Conservation (phyloP, 129 eudicot genomes). For the Calendula officinalis region DNA sequence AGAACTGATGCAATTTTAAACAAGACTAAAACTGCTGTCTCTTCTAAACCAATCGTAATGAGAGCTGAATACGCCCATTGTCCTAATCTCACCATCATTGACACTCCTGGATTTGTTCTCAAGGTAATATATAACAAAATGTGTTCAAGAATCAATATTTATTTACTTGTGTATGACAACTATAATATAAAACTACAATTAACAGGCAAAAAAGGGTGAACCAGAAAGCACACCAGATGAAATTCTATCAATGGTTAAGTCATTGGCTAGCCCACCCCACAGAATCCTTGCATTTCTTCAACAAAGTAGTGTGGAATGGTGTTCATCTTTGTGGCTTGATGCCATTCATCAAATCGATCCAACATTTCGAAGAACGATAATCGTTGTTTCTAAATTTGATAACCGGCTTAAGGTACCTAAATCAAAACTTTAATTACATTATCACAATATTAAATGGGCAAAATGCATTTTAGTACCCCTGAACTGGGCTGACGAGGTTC, state of each 20-base stretch:
- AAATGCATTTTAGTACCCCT: no score
- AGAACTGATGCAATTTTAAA: constrained; percentile 66
- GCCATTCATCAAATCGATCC: constrained; percentile 46
- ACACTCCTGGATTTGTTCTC: constrained; percentile 88
- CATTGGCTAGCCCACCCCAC: constrained; percentile 77
- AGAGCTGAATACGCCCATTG: constrained; percentile 89
- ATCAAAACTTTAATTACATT: no score
- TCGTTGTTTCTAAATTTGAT: constrained; percentile 19
- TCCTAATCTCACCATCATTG: constrained; percentile 82
- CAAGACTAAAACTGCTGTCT: constrained; percentile 61
- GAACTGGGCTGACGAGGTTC: no score
- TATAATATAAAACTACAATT: not conserved
- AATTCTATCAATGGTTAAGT: constrained; percentile 26
- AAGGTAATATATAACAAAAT: constrained; percentile 40
- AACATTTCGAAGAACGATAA: constrained; percentile 59
- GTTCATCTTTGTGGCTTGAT: constrained; percentile 71
- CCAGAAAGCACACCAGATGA: no score
- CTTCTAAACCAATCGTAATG: constrained; percentile 79
- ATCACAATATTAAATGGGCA: no score
- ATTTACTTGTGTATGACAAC: not conserved
- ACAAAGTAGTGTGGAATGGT: constrained; percentile 95
- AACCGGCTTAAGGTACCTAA: constrained; percentile 77
- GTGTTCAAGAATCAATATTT: not conserved
- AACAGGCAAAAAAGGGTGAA: constrained; percentile 38
- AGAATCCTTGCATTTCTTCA: constrained; percentile 83